These are phyloP conservation scores for Arthroderma sp. DNA, from an alignment of 2,329 filamentous ascomycete species.

Conservation along the genomic window DNA sequence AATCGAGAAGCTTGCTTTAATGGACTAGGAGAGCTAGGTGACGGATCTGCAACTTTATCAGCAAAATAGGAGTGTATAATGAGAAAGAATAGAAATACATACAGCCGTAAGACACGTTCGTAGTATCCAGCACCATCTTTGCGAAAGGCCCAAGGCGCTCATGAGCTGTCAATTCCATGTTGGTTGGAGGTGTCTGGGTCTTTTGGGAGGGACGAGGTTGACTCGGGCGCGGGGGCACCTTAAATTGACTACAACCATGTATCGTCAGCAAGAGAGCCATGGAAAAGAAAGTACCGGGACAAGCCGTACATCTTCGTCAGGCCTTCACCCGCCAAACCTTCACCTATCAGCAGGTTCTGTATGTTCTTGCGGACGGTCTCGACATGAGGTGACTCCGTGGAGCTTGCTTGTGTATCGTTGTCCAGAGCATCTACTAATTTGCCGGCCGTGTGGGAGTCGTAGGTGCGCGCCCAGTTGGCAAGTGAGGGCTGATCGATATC, in stretches of 20 bases:
- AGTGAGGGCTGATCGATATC: constrained; percentile 33
- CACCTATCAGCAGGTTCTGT: constrained; percentile 49
- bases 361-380: constrained; percentile 64
- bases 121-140: constrained; percentile 41
- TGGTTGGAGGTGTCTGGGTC: constrained; percentile 9
- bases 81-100: neutral
- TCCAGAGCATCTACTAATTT: constrained; percentile 56
- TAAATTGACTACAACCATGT: constrained; percentile 30
- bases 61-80: constrained; percentile 2
- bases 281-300: neutral
- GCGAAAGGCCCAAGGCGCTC: constrained; percentile 41
- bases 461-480: constrained; percentile 26
- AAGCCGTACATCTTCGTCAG: constrained; percentile 9
- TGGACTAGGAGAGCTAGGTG: constrained; percentile 17
- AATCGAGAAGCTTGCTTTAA: constrained; percentile 15
- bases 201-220: constrained; percentile 11
- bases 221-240: constrained; percentile 23
- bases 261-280: neutral
- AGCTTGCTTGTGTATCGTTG: constrained; percentile 50
- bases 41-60: constrained; percentile 23
- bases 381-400: constrained; percentile 48
- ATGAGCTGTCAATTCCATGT: constrained; percentile 19
- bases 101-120: constrained; percentile 36
- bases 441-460: constrained; percentile 41
- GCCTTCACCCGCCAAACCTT: constrained; percentile 4